phyloP scores from a whole-genome alignment of 768 basidiomycete species.

The Botryobasidium botryosum region DNA sequence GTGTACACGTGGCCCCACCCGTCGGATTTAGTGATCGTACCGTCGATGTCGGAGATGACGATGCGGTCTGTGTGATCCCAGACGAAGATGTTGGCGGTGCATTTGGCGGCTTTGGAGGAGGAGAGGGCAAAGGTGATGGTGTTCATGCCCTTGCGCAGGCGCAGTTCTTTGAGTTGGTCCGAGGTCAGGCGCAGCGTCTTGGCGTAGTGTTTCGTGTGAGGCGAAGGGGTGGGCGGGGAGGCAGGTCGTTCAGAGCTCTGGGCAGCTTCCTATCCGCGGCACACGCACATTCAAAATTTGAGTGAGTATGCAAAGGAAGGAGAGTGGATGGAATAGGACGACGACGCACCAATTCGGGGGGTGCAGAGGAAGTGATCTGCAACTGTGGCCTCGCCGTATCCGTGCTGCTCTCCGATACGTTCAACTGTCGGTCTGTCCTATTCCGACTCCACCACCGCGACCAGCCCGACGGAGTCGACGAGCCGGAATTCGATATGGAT shows the following conservation, averaged over 20 bases:
- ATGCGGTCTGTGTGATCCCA: slow-evolving; percentile 88
- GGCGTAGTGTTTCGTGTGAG: slow-evolving; percentile 43
- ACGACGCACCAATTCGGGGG: slow-evolving; percentile 4
- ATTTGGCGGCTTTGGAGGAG: slow-evolving; percentile 61
- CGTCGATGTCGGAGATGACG: slow-evolving; percentile 95
- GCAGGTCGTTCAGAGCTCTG: neutral
- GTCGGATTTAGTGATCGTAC: slow-evolving; percentile 99
- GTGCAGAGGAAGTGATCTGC: slow-evolving; percentile 16
- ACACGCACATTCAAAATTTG: neutral
- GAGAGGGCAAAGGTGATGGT: slow-evolving; percentile 87
- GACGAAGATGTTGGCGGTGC: slow-evolving; percentile 84
- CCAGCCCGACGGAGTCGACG: no score
- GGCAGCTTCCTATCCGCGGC: neutral
- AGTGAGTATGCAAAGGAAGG: neutral
- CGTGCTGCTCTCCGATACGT: slow-evolving; percentile 15
- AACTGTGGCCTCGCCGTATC: slow-evolving; percentile 11
- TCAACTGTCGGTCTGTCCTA: slow-evolving; percentile 17
- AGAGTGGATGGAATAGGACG: neutral
- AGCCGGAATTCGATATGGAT: no score
- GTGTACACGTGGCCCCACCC: slow-evolving; percentile 93
- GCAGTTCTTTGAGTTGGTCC: slow-evolving; percentile 85
- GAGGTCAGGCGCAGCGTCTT: slow-evolving; percentile 89
- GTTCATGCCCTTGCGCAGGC: slow-evolving; percentile 76
- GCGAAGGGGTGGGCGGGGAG: neutral
- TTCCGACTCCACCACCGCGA: slow-evolving; percentile 70